A percentile compares a stretch with the other conserved stretches of the same genome.
phyloP scores from a whole-genome alignment of 129 eudicot genomes.

The Heracleum sosnowskyi region DNA sequence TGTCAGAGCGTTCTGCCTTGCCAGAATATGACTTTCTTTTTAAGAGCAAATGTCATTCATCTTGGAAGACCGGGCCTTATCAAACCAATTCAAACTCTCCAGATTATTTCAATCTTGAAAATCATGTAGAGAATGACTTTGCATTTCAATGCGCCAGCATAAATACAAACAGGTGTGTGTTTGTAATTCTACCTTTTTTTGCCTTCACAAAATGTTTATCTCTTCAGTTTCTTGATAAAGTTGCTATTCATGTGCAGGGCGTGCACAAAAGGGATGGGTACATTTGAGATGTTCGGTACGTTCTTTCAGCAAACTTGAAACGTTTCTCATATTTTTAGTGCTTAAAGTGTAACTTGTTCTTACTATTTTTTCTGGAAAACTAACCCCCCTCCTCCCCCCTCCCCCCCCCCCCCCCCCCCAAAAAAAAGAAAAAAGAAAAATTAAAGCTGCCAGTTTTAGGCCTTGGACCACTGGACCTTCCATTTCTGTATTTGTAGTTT shows the following conservation, averaged over 20 bases:
- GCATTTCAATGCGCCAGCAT: conserved; percentile 26
- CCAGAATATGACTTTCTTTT: conserved; percentile 34
- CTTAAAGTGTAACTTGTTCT: background rate
- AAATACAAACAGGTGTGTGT: conserved; percentile 33
- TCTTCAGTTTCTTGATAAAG: background rate
- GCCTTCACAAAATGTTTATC: background rate
- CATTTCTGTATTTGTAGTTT: background rate
- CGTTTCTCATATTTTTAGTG: background rate
- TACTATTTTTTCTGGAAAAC: background rate
- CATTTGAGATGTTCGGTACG: conserved; percentile 28
- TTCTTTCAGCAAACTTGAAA: background rate
- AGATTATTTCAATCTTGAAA: conserved; percentile 30
- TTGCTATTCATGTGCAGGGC: conserved; percentile 20
- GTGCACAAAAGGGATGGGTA: conserved; percentile 13
- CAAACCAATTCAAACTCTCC: conserved; percentile 25
- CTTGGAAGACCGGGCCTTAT: conserved; percentile 32
- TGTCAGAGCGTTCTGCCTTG: conserved; percentile 34
- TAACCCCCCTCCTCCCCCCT: background rate
- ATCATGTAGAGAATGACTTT: conserved; percentile 31
- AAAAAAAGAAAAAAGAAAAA: background rate
- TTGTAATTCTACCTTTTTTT: background rate
- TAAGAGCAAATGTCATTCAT: conserved; percentile 26
- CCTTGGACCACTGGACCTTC: background rate
- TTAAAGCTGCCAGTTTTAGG: background rate
- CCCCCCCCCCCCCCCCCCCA: too few relatives aligned